Evolutionary conservation across 1,139 yeast genomes (phyloP).

Genomic region (Scheffersomyces segobiensis): DNA sequence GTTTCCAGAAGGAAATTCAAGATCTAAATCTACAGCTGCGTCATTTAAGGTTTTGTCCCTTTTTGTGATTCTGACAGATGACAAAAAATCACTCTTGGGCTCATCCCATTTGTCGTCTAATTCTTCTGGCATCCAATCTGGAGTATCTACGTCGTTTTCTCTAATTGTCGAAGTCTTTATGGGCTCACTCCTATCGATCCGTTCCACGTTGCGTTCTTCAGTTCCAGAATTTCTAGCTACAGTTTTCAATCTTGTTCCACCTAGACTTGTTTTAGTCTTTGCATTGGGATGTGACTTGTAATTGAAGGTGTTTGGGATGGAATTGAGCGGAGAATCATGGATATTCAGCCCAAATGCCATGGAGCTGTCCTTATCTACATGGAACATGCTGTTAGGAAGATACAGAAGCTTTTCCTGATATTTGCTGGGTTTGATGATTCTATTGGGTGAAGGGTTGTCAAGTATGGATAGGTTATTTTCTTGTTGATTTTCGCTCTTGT

Average conservation of each 20-base stretch:
- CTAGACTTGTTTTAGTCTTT: conserved; percentile 35
- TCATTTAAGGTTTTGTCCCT: conserved; percentile 9
- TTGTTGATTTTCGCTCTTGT: not conserved
- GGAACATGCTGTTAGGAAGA: conserved; percentile 35
- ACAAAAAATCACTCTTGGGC: conserved; percentile 19
- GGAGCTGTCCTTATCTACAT: conserved; percentile 15
- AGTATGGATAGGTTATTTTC: conserved; percentile 4
- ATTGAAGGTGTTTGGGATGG: conserved; percentile 49
- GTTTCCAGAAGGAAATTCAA: conserved; percentile 26
- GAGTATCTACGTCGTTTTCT: conserved; percentile 21
- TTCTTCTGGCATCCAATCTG: conserved; percentile 49
- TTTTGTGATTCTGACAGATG: conserved; percentile 33
- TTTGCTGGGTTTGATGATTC: conserved; percentile 8
- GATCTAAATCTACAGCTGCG: conserved; percentile 13
- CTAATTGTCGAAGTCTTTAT: conserved; percentile 20
- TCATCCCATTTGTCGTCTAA: conserved; percentile 38
- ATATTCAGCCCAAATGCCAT: not conserved
- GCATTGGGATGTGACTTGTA: conserved; percentile 51
- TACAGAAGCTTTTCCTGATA: conserved; percentile 39
- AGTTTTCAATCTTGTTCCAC: conserved; percentile 7
- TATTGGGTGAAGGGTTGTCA: conserved; percentile 9
- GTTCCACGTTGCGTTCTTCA: not conserved
- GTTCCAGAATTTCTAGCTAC: not conserved
- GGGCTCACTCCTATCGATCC: conserved; percentile 8
- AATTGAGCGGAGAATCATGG: conserved; percentile 22